Evolutionary conservation across 345 rosid genomes (phyloP).

Genomic region (rapeseed (Brassica napus)): DNA sequence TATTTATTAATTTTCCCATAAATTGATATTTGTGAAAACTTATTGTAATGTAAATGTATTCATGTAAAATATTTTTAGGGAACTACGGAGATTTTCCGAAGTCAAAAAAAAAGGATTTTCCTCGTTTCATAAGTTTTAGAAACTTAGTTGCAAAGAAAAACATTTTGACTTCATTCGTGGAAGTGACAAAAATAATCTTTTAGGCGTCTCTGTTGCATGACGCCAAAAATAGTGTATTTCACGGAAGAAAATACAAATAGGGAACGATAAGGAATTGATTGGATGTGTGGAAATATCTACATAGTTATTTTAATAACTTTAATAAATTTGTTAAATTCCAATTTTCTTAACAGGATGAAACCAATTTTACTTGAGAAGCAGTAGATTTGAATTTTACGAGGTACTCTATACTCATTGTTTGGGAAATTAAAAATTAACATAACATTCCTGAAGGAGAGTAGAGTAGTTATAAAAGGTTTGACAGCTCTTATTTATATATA

Average conservation of each 20-base stretch:
- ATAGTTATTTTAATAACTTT: background rate
- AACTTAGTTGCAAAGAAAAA: background rate
- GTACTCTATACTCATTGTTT: background rate
- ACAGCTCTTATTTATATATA: background rate
- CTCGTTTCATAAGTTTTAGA: background rate
- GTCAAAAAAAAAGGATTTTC: background rate
- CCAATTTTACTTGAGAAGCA: background rate
- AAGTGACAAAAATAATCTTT: constrained; percentile 35
- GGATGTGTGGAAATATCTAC: background rate
- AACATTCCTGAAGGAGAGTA: background rate
- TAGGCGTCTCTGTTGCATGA: constrained; percentile 31
- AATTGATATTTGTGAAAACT: background rate
- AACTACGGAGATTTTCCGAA: background rate
- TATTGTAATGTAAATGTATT: background rate
- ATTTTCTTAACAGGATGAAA: background rate
- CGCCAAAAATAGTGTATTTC: constrained; percentile 18
- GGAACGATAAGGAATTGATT: constrained; percentile 4
- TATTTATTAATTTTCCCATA: background rate
- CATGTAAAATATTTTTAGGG: background rate
- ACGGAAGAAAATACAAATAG: constrained; percentile 19
- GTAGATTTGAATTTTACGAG: background rate
- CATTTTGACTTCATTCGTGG: background rate
- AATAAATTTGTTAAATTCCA: too few species aligned
- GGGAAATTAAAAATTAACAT: background rate
- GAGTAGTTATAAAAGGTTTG: too few species aligned